These are phyloP conservation scores for Colletotrichum australisinense DNA, from an alignment of 2,329 filamentous ascomycete genomes.

Conservation along the genomic window DNA sequence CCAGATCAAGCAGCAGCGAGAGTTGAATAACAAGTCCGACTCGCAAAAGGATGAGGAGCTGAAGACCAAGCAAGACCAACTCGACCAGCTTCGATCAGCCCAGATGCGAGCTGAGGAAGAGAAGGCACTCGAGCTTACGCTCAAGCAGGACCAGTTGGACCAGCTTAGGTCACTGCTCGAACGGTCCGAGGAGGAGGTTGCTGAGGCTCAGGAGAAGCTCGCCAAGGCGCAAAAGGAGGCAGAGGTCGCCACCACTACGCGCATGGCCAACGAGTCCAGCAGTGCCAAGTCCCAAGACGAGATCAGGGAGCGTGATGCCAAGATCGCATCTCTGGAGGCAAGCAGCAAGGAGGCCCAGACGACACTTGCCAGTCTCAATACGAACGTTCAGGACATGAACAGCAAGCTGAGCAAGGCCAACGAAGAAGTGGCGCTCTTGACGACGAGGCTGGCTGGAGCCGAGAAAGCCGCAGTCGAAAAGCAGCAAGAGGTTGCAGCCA, in stretches of 20 bases:
- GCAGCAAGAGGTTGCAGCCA: conserved; percentile 54
- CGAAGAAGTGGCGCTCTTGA: conserved; percentile 50
- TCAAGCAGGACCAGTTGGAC: conserved; percentile 64
- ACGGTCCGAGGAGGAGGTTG: conserved; percentile 51
- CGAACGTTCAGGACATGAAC: conserved; percentile 41
- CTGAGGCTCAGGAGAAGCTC: conserved; percentile 59
- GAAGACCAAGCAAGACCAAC: conserved; percentile 66
- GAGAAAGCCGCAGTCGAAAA: conserved; percentile 47
- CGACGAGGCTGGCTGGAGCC: conserved; percentile 47
- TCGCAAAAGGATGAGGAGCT: conserved; percentile 74
- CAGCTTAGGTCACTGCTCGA: conserved; percentile 47
- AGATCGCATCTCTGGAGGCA: conserved; percentile 54
- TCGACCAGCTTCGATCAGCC: conserved; percentile 53
- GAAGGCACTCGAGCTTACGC: conserved; percentile 71
- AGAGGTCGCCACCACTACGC: conserved; percentile 46
- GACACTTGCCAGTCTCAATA: conserved; percentile 45
- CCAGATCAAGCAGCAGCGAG: conserved; percentile 95
- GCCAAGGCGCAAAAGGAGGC: conserved; percentile 60
- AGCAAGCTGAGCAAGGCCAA: conserved; percentile 54
- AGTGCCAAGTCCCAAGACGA: conserved; percentile 43
- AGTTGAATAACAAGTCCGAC: conserved; percentile 90
- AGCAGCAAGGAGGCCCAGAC: conserved; percentile 50
- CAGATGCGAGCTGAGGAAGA: conserved; percentile 46
- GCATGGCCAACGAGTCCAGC: conserved; percentile 38
- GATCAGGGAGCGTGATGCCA: conserved; percentile 52